Evolutionary conservation across 371 early-diverging fungal genomes (phyloP).

Genomic region (Apophysomyces sp.): DNA sequence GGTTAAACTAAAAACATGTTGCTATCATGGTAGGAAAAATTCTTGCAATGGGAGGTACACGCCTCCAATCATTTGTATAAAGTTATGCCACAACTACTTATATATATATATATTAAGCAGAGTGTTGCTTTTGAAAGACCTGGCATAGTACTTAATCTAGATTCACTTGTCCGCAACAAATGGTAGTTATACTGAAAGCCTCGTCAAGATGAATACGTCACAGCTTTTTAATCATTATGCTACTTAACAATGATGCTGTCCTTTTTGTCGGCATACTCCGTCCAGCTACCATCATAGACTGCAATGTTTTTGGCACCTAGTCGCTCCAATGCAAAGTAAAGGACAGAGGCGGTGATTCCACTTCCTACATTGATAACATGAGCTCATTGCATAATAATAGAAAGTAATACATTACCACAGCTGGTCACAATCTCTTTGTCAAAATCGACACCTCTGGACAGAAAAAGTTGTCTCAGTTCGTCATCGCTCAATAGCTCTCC

Average conservation of each 20-base stretch:
- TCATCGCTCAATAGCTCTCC: conserved; percentile 44
- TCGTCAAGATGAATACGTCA: too few relatives aligned
- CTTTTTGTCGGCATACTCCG: conserved; percentile 72
- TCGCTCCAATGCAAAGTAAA: conserved; percentile 71
- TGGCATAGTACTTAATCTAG: too few relatives aligned
- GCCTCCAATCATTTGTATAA: too few relatives aligned
- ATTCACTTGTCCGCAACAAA: too few relatives aligned
- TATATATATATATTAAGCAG: too few relatives aligned
- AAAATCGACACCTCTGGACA: conserved; percentile 58
- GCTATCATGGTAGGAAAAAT: too few relatives aligned
- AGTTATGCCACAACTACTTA: too few relatives aligned
- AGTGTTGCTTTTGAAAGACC: too few relatives aligned
- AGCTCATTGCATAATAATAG: background rate
- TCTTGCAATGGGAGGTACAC: too few relatives aligned
- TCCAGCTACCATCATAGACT: conserved; percentile 87
- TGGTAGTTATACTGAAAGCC: too few relatives aligned
- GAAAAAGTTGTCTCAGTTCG: conserved; percentile 47
- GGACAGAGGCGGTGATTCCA: conserved; percentile 77
- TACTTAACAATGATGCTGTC: conserved; percentile 60
- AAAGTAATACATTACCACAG: conserved; percentile 50
- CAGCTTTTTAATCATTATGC: background rate
- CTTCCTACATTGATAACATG: conserved; percentile 40
- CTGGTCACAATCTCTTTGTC: conserved; percentile 57
- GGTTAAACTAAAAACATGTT: too few relatives aligned
- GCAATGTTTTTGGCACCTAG: conserved; percentile 62